Base-by-base conservation (phyloP, 495 filamentous ascomycete genomes). In the Neurospora africana region DNA sequence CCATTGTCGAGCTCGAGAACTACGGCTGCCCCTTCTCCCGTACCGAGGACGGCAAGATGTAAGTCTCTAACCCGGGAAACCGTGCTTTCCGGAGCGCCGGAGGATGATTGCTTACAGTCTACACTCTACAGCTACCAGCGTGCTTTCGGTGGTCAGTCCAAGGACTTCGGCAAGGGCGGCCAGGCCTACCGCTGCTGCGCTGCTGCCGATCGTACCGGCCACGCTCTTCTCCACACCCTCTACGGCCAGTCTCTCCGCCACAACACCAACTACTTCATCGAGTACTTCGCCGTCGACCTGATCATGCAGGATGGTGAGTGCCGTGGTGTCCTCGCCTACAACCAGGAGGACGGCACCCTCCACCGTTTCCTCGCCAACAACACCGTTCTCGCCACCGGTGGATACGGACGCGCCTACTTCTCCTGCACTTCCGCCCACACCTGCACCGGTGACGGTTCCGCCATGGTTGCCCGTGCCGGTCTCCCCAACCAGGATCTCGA, bases 201-300 rank as follows among this genome's bases (percentile, higher is more conserved):
- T 78, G 95, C 93, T 73, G 95, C 95, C 74, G 95, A 98, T 78
- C 84, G 95, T 87, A 98, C 95, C 74, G 95, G 95, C 74, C 95
- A 98, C 81, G 95, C 95, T 78, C 90, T 98, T 72, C 88, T 98
- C 68, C 95, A 98, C 87, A 98, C 95, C 58, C 91, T 98, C 76
- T 98, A 98, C 84, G 95, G 95, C 79, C 95, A 98, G 87, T 98
- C 95, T 72, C 88, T 98, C 70, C 86, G 93, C 78, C 93, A 98
- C 85, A 96, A 97, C 85, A 97, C 95, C 78, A 97, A 98, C 85
- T 98, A 97, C 87, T 98, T 98, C 85, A 97, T 98, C 79, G 95
- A 98, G 85, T 98, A 93, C 87, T 98, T 98, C 83, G 95, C 93
- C 72, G 86, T 97, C 72, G 95, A 98, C 82, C 84, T 98, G 81